These are phyloP conservation scores for Xylaria arbuscula DNA, from an alignment of 2,329 filamentous ascomycete species.

Conservation along the genomic window DNA sequence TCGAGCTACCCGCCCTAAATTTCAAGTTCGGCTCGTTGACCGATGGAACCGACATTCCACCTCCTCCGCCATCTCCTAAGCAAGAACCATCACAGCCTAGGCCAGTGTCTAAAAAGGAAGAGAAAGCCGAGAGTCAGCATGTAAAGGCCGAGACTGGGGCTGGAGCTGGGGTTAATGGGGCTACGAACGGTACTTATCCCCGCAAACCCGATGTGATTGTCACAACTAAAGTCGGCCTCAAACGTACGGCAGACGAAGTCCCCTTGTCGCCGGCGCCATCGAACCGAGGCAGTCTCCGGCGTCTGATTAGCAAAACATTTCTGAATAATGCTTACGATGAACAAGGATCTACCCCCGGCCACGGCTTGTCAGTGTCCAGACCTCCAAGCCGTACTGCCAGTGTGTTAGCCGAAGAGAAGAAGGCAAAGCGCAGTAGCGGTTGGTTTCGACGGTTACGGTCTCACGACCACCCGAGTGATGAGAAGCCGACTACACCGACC, in stretches of 20 bases:
- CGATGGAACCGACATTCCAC: conserved; percentile 70
- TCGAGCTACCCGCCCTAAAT: conserved; percentile 68
- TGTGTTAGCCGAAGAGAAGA: conserved; percentile 63
- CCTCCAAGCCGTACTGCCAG: conserved; percentile 63
- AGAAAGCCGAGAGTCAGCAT: conserved; percentile 43
- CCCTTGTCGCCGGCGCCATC: conserved; percentile 65
- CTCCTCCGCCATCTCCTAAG: conserved; percentile 65
- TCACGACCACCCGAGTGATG: conserved; percentile 47
- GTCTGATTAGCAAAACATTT: conserved; percentile 66
- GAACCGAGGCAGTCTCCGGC: conserved; percentile 66
- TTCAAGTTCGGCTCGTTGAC: conserved; percentile 70
- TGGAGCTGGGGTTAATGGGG: conserved; percentile 44
- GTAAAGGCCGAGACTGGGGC: conserved; percentile 39
- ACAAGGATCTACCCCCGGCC: conserved; percentile 52
- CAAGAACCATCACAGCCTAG: conserved; percentile 60
- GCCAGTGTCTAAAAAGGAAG: conserved; percentile 45
- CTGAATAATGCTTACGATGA: conserved; percentile 65
- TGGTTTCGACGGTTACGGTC: conserved; percentile 68
- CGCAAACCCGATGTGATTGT: conserved; percentile 46
- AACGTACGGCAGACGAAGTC: conserved; percentile 62
- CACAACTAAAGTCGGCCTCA: conserved; percentile 55
- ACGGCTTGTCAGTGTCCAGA: conserved; percentile 51
- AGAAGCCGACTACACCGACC: conserved; percentile 58
- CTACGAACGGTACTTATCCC: conserved; percentile 52
- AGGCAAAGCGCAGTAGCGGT: conserved; percentile 66